Evolutionary conservation across 73 alveolate genomes (phyloP).

Genomic region (Paramecium caudatum): DNA sequence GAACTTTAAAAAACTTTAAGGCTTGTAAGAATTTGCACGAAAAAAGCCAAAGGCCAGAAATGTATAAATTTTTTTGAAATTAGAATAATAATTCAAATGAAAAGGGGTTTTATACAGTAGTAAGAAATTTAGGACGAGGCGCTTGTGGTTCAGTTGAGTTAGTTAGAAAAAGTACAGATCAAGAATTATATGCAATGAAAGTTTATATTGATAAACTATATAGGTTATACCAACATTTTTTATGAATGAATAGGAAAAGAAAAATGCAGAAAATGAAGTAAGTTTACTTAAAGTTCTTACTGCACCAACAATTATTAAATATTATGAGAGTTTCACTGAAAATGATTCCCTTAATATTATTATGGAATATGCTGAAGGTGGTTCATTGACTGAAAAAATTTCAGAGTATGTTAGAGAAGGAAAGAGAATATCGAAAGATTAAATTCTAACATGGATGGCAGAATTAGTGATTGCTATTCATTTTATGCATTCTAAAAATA

Average conservation of each 20-base stretch:
- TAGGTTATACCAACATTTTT: conserved; percentile 66
- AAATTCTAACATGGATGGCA: conserved; percentile 88
- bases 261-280: conserved; percentile 94
- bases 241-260: conserved; percentile 87
- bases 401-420: conserved; percentile 78
- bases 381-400: conserved; percentile 91
- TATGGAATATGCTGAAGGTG: conserved; percentile 99
- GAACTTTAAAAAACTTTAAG: conserved; percentile 67
- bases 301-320: conserved; percentile 97
- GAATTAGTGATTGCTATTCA: conserved; percentile 93
- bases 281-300: conserved; percentile 86
- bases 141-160: conserved; percentile 89
- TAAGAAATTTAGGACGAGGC: conserved; percentile 85
- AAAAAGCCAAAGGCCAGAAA: conserved; percentile 45
- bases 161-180: conserved; percentile 68
- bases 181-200: conserved; percentile 68
- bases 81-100: background rate
- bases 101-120: conserved; percentile 63
- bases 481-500: conserved; percentile 95
- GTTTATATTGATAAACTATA: background rate
- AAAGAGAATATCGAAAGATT: conserved; percentile 83
- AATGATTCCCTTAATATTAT: conserved; percentile 91
- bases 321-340: conserved; percentile 92
- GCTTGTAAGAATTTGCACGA: conserved; percentile 11
- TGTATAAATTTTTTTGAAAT: background rate